A percentile compares a stretch with the other conserved stretches of the same genome.
Evolutionary conservation across 306 rosid genomes (phyloP).

Genomic region (Calophaca sinica): DNA sequence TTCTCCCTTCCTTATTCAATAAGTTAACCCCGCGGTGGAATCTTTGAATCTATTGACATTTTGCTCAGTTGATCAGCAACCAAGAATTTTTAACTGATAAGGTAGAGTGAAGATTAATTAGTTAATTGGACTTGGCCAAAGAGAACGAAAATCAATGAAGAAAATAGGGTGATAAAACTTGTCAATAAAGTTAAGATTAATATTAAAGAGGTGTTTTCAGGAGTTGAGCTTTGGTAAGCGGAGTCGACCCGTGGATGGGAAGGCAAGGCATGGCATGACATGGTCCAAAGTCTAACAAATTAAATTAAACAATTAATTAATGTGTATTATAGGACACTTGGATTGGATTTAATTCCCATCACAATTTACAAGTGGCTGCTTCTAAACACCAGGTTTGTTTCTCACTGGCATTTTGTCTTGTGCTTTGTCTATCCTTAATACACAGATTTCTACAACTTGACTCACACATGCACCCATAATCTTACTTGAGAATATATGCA

Average conservation of each 20-base stretch:
- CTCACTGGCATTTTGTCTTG: slow-evolving; percentile 53
- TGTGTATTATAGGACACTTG: slow-evolving; percentile 12
- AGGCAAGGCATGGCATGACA: slow-evolving; percentile 43
- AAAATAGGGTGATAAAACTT: slow-evolving; percentile 27
- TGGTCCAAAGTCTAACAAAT: slow-evolving; percentile 42
- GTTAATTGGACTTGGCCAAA: slow-evolving; percentile 11
- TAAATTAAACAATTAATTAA: slow-evolving; percentile 29
- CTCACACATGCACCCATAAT: slow-evolving; percentile 51
- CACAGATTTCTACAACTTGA: slow-evolving; percentile 44
- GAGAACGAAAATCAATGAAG: slow-evolving; percentile 47
- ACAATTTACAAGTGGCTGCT: slow-evolving; percentile 32
- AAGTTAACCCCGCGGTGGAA: slow-evolving; percentile 38
- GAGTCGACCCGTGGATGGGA: slow-evolving; percentile 56
- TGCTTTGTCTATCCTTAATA: slow-evolving; percentile 35
- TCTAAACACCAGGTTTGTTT: slow-evolving; percentile 45
- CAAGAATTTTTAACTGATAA: slow-evolving; percentile 29
- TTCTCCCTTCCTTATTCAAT: slow-evolving; percentile 42
- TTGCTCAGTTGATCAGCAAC: slow-evolving; percentile 48
- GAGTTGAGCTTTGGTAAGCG: slow-evolving; percentile 53
- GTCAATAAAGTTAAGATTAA: slow-evolving; percentile 29
- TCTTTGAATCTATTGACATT: slow-evolving; percentile 38
- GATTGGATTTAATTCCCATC: slow-evolving; percentile 2
- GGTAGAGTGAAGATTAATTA: slow-evolving; percentile 18
- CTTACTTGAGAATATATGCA: slow-evolving; percentile 43
- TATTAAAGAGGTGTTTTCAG: slow-evolving; percentile 20